A percentile compares a stretch with the other conserved stretches of the same genome.
Evolutionary conservation across 2,329 filamentous ascomycete genomes (phyloP).

Genomic region (Microdochium trichocladiopsis): DNA sequence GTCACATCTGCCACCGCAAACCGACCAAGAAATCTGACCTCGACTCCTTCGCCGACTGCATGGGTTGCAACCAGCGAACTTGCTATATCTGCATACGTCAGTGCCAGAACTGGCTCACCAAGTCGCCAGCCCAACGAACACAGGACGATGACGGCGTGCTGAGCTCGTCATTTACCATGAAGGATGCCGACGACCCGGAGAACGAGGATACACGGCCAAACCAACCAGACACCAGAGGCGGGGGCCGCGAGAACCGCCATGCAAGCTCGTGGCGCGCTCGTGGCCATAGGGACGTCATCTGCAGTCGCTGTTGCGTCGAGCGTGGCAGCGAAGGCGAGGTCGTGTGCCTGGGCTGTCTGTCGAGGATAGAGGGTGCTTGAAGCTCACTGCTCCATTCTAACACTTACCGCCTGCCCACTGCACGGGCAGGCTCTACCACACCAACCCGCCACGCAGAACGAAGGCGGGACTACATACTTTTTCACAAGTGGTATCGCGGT

Average conservation of each 20-base stretch:
- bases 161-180: not conserved
- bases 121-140: not conserved
- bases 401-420: not conserved
- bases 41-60: slow-evolving; percentile 58
- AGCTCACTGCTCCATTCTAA: slow-evolving; percentile 2
- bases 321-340: slow-evolving; percentile 57
- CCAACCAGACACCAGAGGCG: not conserved
- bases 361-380: slow-evolving; percentile 31
- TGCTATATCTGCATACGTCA: slow-evolving; percentile 64
- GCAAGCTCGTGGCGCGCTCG: slow-evolving; percentile 15
- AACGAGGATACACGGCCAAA: slow-evolving; percentile 4
- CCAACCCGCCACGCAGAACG: no score
- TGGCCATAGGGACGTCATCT: slow-evolving; percentile 48
- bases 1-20: slow-evolving; percentile 60
- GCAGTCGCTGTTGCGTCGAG: slow-evolving; percentile 64
- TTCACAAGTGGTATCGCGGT: no score
- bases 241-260: not conserved
- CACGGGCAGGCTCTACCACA: not conserved
- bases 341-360: slow-evolving; percentile 57
- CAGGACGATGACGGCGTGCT: not conserved
- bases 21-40: slow-evolving; percentile 60
- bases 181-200: slow-evolving; percentile 4
- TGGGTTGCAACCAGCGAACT: slow-evolving; percentile 52
- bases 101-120: slow-evolving; percentile 44
- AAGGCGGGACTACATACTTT: no score